phyloP scores from a whole-genome alignment of 169 alveolate genomes.

The Hammondia hammondi region DNA sequence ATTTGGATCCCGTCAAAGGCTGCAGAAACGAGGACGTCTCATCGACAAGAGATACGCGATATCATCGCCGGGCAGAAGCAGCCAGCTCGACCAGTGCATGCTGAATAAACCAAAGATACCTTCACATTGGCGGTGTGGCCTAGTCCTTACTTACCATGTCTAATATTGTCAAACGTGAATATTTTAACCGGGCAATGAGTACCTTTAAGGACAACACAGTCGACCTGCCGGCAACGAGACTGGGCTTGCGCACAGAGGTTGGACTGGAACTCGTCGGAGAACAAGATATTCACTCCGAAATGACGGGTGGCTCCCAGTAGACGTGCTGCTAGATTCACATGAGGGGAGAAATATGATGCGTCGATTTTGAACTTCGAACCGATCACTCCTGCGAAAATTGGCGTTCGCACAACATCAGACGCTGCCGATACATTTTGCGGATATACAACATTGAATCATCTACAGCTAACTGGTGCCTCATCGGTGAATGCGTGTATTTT shows the following conservation, averaged over 20 bases:
- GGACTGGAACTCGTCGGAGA: slow-evolving; percentile 74
- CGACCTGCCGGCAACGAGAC: slow-evolving; percentile 81
- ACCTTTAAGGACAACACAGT: slow-evolving; percentile 85
- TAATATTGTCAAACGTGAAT: slow-evolving; percentile 80
- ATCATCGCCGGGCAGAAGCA: neutral
- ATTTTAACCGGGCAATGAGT: slow-evolving; percentile 78
- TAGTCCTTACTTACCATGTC: neutral
- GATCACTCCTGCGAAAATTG: slow-evolving; percentile 78
- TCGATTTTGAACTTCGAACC: slow-evolving; percentile 86
- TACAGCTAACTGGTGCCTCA: no score
- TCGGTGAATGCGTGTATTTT: no score
- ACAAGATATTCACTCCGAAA: slow-evolving; percentile 84
- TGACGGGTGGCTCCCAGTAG: slow-evolving; percentile 87
- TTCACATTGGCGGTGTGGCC: neutral
- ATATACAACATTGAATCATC: no score
- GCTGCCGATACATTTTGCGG: neutral
- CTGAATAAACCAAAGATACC: neutral
- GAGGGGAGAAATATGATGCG: slow-evolving; percentile 79
- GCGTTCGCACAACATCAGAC: neutral
- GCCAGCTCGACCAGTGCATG: neutral
- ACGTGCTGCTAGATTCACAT: slow-evolving; percentile 84
- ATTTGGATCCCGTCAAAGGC: neutral
- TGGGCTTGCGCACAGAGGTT: slow-evolving; percentile 74
- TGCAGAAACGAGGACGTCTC: neutral
- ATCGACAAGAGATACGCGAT: no score